phyloP scores from a whole-genome alignment of 495 filamentous ascomycete species.

The Sordaria brevicollis region DNA sequence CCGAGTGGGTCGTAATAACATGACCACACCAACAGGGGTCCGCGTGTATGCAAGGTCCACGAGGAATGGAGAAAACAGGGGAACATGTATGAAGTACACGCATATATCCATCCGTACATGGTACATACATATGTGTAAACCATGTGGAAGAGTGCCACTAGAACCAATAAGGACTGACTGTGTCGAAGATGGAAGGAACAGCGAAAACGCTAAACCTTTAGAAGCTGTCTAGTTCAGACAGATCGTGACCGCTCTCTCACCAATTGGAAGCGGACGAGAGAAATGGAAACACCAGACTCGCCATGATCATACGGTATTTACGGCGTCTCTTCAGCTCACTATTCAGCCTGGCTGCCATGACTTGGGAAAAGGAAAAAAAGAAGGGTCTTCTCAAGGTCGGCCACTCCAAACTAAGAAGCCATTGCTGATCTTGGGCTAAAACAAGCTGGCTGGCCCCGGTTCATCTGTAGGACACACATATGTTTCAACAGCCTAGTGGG shows the following conservation, averaged over 20 bases:
- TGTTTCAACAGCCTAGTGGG: conserved; percentile 13
- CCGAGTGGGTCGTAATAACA: conserved; percentile 17
- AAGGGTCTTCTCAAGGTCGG: background rate
- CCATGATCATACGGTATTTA: background rate
- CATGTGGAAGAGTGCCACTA: background rate
- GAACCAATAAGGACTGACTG: background rate
- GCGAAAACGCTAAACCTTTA: background rate
- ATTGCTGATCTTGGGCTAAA: background rate
- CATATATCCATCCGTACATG: background rate
- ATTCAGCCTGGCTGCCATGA: background rate
- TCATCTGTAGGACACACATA: background rate
- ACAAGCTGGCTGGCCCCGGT: background rate
- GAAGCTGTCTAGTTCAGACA: background rate
- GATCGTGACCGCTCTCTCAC: background rate
- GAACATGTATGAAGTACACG: background rate
- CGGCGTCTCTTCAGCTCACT: background rate
- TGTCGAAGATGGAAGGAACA: background rate
- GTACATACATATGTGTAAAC: background rate
- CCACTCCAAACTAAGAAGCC: background rate
- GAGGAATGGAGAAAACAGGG: background rate
- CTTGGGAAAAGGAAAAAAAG: background rate
- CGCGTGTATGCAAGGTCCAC: conserved; percentile 15
- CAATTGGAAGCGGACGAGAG: background rate
- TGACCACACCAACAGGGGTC: conserved; percentile 11
- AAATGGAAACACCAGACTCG: background rate